These are phyloP conservation scores for Nigrospora sphaerica DNA, from an alignment of 2,329 filamentous ascomycete species.

Conservation along the genomic window DNA sequence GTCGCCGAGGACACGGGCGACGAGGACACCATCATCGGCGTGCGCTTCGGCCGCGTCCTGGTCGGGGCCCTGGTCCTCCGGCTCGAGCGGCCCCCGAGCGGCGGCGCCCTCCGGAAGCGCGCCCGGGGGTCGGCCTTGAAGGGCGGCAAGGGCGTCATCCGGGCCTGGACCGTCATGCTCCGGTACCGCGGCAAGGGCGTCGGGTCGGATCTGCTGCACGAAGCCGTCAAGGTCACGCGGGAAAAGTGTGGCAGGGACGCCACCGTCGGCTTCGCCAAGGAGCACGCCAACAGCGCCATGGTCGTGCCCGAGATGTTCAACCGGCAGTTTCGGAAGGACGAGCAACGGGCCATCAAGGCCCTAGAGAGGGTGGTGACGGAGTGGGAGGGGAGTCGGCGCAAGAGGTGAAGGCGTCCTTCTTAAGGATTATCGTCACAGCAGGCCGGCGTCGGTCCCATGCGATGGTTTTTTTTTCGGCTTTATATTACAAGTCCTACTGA, in stretches of 20 bases:
- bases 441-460: too few species aligned
- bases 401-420: conserved; percentile 27
- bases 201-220: conserved; percentile 64
- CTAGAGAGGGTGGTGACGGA: conserved; percentile 44
- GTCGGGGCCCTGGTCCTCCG: conserved; percentile 66
- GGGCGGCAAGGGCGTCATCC: conserved; percentile 63
- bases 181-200: conserved; percentile 65
- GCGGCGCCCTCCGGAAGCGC: conserved; percentile 11
- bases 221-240: conserved; percentile 61
- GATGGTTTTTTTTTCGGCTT: too few species aligned
- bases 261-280: conserved; percentile 63
- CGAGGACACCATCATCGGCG: conserved; percentile 55
- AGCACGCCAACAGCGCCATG: conserved; percentile 68
- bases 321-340: conserved; percentile 48
- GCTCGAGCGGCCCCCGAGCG: conserved; percentile 39
- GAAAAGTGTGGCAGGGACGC: conserved; percentile 62
- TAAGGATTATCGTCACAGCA: not conserved
- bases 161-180: conserved; percentile 73
- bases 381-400: conserved; percentile 39
- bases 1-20: conserved; percentile 26
- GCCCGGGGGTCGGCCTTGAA: conserved; percentile 28
- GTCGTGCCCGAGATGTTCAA: conserved; percentile 60
- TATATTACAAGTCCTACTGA: too few species aligned
- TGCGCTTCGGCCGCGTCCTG: conserved; percentile 59
- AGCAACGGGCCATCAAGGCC: conserved; percentile 48